Percentiles rank a stretch among this genome's conserved stretches.
Evolutionary conservation across 75 land plant genomes (phyloP).

Genomic region (Sequoiadendron giganteum): DNA sequence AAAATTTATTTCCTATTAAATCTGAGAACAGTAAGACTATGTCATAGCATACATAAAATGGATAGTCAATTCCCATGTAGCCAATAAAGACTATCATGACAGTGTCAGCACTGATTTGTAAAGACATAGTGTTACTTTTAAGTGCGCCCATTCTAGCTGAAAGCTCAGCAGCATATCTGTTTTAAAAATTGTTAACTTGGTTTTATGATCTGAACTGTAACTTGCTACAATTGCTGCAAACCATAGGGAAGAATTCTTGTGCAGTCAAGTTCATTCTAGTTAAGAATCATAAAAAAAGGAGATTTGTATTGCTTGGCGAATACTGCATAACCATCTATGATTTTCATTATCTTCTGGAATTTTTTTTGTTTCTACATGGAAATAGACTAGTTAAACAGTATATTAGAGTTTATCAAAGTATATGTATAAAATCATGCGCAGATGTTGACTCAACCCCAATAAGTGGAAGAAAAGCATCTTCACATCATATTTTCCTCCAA

Average conservation of each 20-base stretch:
- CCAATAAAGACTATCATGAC: not conserved
- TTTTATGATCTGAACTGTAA: too few relatives aligned
- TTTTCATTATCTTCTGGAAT: not conserved
- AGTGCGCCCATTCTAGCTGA: too few relatives aligned
- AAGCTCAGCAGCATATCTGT: too few relatives aligned
- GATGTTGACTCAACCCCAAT: not conserved
- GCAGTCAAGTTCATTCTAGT: too few relatives aligned
- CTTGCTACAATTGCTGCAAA: too few relatives aligned
- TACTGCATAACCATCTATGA: not conserved
- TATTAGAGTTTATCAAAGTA: not conserved
- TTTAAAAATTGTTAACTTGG: too few relatives aligned
- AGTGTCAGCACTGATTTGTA: not conserved
- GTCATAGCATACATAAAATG: not conserved
- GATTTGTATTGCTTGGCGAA: not conserved
- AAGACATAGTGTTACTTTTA: not conserved
- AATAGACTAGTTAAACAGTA: not conserved
- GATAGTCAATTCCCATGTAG: not conserved
- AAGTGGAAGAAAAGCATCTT: not conserved
- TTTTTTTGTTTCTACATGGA: not conserved
- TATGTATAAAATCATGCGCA: not conserved
- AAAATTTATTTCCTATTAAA: not conserved
- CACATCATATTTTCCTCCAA: not conserved
- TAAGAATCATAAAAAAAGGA: not conserved
- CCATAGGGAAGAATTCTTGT: too few relatives aligned
- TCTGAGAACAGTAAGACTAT: not conserved